Percentiles rank a stretch among this genome's conserved stretches.
Evolutionary conservation across 2,329 filamentous ascomycete genomes (phyloP).

Genomic region (Penicillium sp.): DNA sequence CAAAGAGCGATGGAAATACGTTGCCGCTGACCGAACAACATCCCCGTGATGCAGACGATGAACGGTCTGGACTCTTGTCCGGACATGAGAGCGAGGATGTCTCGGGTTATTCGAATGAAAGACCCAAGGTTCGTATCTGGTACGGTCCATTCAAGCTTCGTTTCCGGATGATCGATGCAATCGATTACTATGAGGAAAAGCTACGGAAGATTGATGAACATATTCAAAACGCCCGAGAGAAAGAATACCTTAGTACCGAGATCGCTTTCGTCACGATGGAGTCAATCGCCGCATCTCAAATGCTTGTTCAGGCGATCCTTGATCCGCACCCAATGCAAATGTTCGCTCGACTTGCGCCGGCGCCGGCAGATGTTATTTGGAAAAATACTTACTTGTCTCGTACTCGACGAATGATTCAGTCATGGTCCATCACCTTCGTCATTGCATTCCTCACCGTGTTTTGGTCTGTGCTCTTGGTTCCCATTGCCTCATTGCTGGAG

Average conservation of each 20-base stretch:
- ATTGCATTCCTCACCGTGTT: slow-evolving; percentile 81
- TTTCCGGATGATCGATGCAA: slow-evolving; percentile 76
- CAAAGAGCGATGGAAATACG: slow-evolving; percentile 43
- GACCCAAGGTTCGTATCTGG: slow-evolving; percentile 72
- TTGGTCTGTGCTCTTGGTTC: slow-evolving; percentile 80
- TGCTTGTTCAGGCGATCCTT: slow-evolving; percentile 92
- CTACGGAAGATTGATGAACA: slow-evolving; percentile 74
- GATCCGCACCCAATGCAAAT: slow-evolving; percentile 85
- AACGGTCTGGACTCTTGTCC: slow-evolving; percentile 58
- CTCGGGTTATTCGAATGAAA: slow-evolving; percentile 45
- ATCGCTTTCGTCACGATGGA: slow-evolving; percentile 97
- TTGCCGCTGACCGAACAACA: slow-evolving; percentile 52
- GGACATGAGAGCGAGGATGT: slow-evolving; percentile 43
- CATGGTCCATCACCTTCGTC: slow-evolving; percentile 79
- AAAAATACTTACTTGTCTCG: slow-evolving; percentile 83
- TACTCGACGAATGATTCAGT: slow-evolving; percentile 67
- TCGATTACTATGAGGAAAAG: slow-evolving; percentile 90
- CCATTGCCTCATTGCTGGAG: slow-evolving; percentile 75
- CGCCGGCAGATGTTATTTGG: slow-evolving; percentile 93
- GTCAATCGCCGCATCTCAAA: slow-evolving; percentile 85
- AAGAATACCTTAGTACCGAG: slow-evolving; percentile 73
- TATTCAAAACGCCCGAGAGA: slow-evolving; percentile 67
- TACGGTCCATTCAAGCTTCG: slow-evolving; percentile 73
- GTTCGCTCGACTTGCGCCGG: slow-evolving; percentile 79
- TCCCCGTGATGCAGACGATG: slow-evolving; percentile 53